Evolutionary conservation across 352 stramenopile genomes (phyloP), one percentile per base, ranked within the genome.

Genomic region (Saprolegnia parasitica): DNA sequence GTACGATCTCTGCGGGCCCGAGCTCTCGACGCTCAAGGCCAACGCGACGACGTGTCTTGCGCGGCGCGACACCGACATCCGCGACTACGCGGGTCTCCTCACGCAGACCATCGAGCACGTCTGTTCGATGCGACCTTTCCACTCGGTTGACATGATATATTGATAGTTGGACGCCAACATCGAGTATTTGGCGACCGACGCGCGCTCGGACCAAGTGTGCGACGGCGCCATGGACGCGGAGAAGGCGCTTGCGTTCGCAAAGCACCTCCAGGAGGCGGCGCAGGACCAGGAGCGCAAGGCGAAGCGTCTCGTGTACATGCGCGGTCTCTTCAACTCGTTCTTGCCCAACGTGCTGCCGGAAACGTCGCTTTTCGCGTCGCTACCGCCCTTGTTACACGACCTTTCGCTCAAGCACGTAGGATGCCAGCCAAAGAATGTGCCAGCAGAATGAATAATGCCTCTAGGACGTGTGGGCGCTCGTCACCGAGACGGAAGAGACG

Each of bases 401-500:
- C 52, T 67, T 35, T 11, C 49, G 1, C n/a, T 67, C 8, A 67
- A 67, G 42, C 58, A 67, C 50, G 58, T 67, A 32, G 5, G 40
- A 55, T 5, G 8, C 1, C 15, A 6, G 1, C 29, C 1, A 18
- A 2, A 3, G 40, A 24, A 18, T 29, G 13, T 29, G n/a, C n/a
- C n/a, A n/a, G 49, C 16, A 21, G 11, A 1, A n/a, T 61, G 10
- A 49, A 49, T 8, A 11, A 4, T n/a, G 18, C 10, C 42, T 35
- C 3, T 67, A 67, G 58, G n/a, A 88, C 54, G 39, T 92, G 0
- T 92, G 82, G 84, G 63, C 84, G 16, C 76, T 78, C 0, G 74
- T 90, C 1, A 81, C 78, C 39, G 74, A 79, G 29, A 73, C 74
- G 0, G 79, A 88, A 60, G 72, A 80, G 10, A 78, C 88, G 32